Conservation (phyloP, 78 protist genomes). For the Protostelium mycophagum region DNA sequence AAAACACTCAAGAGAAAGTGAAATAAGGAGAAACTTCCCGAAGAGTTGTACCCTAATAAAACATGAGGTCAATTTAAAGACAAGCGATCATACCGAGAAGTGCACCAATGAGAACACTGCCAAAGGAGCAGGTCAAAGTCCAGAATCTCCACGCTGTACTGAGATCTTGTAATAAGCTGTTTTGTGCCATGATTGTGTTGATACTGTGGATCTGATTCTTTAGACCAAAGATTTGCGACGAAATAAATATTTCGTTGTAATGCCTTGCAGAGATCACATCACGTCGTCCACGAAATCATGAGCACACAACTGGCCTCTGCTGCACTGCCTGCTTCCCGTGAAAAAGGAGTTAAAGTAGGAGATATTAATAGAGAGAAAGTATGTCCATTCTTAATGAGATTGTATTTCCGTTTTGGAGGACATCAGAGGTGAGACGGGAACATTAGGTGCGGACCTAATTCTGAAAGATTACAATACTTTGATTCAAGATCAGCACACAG, state of each 20-base stretch:
- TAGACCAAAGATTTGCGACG: too few species aligned
- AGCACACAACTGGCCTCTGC: neutral
- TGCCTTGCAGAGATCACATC: too few species aligned
- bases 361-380: neutral
- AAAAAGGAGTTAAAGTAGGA: neutral
- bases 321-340: neutral
- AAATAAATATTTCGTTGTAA: too few species aligned
- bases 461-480: too few species aligned
- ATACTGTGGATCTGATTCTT: too few species aligned
- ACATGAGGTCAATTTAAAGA: neutral
- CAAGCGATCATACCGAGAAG: neutral
- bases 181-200: neutral
- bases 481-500: neutral
- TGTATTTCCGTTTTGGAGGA: neutral
- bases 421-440: neutral
- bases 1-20: neutral
- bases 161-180: neutral
- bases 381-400: neutral
- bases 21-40: neutral
- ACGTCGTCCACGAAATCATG: neutral
- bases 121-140: neutral
- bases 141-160: neutral
- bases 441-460: too few species aligned
- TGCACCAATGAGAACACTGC: neutral
- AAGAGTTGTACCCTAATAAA: neutral